phyloP scores from a whole-genome alignment of 2,329 filamentous ascomycete species.

The Teratosphaeria epicoccoides region DNA sequence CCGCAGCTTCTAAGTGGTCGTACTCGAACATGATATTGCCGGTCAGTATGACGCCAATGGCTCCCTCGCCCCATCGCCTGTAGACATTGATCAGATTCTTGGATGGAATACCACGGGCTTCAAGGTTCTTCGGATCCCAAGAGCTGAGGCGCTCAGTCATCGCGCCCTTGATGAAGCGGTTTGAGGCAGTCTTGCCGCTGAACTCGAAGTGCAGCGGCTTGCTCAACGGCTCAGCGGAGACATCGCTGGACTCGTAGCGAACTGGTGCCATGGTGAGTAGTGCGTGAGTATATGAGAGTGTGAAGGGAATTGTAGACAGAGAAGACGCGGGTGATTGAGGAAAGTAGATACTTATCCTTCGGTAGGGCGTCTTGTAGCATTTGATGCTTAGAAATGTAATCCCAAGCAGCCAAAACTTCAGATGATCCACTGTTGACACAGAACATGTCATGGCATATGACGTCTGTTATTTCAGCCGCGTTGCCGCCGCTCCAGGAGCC shows the following conservation, averaged over 20 bases:
- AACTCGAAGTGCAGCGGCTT: conserved; percentile 37
- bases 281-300: background rate
- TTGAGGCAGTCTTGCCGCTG: conserved; percentile 46
- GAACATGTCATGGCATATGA: background rate
- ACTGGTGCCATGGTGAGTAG: conserved; percentile 22
- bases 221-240: conserved; percentile 31
- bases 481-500: no score
- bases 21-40: conserved; percentile 56
- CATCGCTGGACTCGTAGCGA: conserved; percentile 32
- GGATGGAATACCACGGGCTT: conserved; percentile 44
- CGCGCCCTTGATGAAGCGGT: conserved; percentile 56
- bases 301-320: background rate
- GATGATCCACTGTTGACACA: background rate
- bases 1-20: conserved; percentile 46
- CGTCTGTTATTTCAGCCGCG: no score
- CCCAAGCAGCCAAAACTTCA: background rate
- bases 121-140: conserved; percentile 45
- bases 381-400: background rate
- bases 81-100: conserved; percentile 48
- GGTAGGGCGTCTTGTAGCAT: background rate
- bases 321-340: background rate
- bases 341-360: background rate
- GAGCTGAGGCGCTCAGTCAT: conserved; percentile 56
- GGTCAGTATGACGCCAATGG: conserved; percentile 46
- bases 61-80: conserved; percentile 50